Evolutionary conservation across 257 asterid species (phyloP), one percentile per base, ranked within the genome.

Genomic region (Coffea eugenioides): DNA sequence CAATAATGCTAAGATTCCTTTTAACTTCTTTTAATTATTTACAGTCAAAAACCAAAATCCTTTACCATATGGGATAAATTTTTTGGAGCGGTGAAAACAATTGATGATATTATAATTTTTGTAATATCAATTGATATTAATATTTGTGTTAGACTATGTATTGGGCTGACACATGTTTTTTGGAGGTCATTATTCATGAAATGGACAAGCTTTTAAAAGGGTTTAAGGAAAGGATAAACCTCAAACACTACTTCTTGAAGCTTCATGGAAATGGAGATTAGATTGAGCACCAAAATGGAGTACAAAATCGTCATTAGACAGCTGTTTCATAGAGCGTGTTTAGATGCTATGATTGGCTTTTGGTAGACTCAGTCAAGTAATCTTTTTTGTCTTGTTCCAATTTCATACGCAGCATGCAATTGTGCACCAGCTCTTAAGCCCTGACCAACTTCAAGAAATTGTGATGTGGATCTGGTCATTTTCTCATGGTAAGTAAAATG

Each of bases 401-500:
- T 16, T n/a, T 61, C 81, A 34, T 2, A 10, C 23, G 54, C 69
- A 34, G 16, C 13, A 31, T 54, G 75, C 39, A 23, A 61, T 15
- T 41, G 43, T 41, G 70, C 70, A 52, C 4, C 45, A 39, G 8
- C 20, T 25, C 43, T 2, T 71, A 76, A 71, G 39, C 15, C 71
- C 39, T 27, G 31, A 57, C 51, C 41, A 49, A 43, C 46, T 4
- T 20, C 67, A 36, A 48, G 69, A 79, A 79, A 15, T 57, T 71
- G 62, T 70, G 70, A 45, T 45, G 65, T 21, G 69, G 57, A 54
- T 43, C 67, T 52, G 18, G 72, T 71, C 75, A 56, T 82, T 80
- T 83, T 80, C 85, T 43, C 5, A 51, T 65, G 89, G 84, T 83
- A 57, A 85, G 89, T 85, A 82, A 79, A 74, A 78, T 76, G 92